Base-by-base conservation (phyloP, 495 filamentous ascomycete species). In the Hapsidospora chrysogenum region DNA sequence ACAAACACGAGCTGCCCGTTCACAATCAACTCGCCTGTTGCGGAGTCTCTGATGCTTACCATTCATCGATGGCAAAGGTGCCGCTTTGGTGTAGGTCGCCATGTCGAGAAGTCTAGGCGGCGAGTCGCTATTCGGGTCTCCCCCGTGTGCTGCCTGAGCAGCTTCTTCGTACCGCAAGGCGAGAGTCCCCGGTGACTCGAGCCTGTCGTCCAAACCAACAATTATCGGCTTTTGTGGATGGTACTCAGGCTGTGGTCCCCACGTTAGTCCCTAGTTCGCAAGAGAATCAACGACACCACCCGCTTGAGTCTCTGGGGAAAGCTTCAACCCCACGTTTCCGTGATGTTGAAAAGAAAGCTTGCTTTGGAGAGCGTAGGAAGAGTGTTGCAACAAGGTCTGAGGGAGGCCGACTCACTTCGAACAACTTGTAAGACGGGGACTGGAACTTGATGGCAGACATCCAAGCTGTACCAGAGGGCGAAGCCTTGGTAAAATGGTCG, bases 71-170 rank as follows among this genome's bases (percentile, higher is more conserved):
- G 56, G 50, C 51, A 33, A 56, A 29, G 50, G 56, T 49, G 59
- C 54, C 22, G 54, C 40, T 50, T 70, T 70, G 46, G 54, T 57
- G 61, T 68, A 70, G 42, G 55, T 57, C 53, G 69, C 65, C 69
- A 72, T 72, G 44, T 63, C 38, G 16, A 32, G 28, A 35, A 37
- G 42, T 39, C 63, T 56, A 58, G 42, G 29, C n/a, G 26, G 50
- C 39, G 51, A 50, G 40, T 52, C 50, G 40, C 50, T 54, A 40
- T 50, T 48, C 41, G 42, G 41, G 45, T 52, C 52, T 40, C 52
- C 56, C 57, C 60, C 45, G 28, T 57, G 58, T 50, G 54, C 58
- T 41, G 47, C 54, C 45, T 57, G 54, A 46, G 45, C 45, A 33
- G 47, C 40, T 48, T 48, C 49, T 41, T 52, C 46, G 49, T 50